phyloP scores from a whole-genome alignment of 2,329 filamentous ascomycete species.

The Paraphaeosphaeria sporulosa region DNA sequence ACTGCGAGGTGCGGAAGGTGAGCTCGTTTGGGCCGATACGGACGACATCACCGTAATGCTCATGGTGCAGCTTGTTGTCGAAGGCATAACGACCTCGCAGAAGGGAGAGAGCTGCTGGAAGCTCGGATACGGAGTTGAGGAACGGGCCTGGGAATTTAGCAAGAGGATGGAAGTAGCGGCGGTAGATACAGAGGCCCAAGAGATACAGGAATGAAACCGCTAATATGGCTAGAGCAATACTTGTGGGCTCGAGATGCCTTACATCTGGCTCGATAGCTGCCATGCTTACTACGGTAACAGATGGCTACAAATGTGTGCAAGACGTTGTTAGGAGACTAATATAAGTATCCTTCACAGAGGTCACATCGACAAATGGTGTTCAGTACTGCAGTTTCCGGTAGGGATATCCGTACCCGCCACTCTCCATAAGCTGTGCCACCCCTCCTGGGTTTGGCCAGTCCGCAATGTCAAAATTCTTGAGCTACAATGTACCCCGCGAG shows the following conservation, averaged over 20 bases:
- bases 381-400: background rate
- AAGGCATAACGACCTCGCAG: conserved; percentile 10
- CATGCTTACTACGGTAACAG: background rate
- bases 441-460: background rate
- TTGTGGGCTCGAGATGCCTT: too few species aligned
- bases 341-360: too few species aligned
- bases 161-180: conserved; percentile 10
- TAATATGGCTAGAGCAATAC: too few species aligned
- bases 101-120: conserved; percentile 2
- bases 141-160: conserved; percentile 4
- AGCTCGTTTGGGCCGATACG: conserved; percentile 46
- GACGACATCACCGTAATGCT: conserved; percentile 45
- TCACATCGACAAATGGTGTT: background rate
- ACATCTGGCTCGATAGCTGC: too few species aligned
- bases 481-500: background rate
- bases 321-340: too few species aligned
- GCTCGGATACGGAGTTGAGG: conserved; percentile 1
- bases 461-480: background rate
- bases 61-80: conserved; percentile 29
- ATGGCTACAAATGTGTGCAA: background rate
- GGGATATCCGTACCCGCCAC: background rate
- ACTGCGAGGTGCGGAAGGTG: conserved; percentile 28
- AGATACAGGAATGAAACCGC: too few species aligned
- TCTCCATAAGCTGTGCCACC: background rate
- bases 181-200: conserved; percentile 5